A percentile compares a stretch with the other conserved stretches of the same genome.
Conservation (phyloP, 2,329 filamentous ascomycete genomes). For the Botrytis cinerea region DNA sequence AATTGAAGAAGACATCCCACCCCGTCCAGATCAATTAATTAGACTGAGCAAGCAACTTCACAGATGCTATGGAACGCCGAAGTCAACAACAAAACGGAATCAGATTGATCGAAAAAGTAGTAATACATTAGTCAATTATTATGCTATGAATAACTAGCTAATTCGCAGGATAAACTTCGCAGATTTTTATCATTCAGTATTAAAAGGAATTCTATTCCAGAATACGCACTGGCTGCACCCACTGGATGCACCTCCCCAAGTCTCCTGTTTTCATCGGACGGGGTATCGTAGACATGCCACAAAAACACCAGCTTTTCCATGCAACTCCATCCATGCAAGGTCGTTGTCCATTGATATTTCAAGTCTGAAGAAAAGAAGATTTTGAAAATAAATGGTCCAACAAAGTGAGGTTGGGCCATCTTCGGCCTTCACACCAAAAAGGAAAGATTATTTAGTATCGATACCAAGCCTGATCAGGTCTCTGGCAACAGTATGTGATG, state of each 20-base stretch:
- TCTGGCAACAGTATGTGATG: conserved; percentile 25
- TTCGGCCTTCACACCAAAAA: conserved; percentile 9
- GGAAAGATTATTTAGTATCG: neutral
- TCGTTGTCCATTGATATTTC: conserved; percentile 10
- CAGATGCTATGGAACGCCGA: too few species aligned
- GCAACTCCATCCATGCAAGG: conserved; percentile 24
- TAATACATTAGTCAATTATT: conserved; percentile 12
- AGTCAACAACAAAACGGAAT: neutral
- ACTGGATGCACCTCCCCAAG: conserved; percentile 8
- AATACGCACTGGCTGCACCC: conserved; percentile 12
- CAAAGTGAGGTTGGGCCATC: neutral
- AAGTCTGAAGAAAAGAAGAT: conserved; percentile 4
- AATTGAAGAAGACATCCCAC: neutral
- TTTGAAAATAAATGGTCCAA: conserved; percentile 18
- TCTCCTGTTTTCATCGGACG: conserved; percentile 16
- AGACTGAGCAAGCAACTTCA: neutral
- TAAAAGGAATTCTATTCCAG: neutral
- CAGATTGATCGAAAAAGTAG: neutral
- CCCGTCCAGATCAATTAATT: neutral
- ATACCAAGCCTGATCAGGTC: conserved; percentile 25
- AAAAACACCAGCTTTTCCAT: conserved; percentile 23
- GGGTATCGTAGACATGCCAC: conserved; percentile 23
- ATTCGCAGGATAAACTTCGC: neutral
- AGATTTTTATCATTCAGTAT: neutral
- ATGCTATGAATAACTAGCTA: conserved; percentile 16